Conservation (phyloP, 2,329 filamentous ascomycete genomes). For the Colletotrichum musae region DNA sequence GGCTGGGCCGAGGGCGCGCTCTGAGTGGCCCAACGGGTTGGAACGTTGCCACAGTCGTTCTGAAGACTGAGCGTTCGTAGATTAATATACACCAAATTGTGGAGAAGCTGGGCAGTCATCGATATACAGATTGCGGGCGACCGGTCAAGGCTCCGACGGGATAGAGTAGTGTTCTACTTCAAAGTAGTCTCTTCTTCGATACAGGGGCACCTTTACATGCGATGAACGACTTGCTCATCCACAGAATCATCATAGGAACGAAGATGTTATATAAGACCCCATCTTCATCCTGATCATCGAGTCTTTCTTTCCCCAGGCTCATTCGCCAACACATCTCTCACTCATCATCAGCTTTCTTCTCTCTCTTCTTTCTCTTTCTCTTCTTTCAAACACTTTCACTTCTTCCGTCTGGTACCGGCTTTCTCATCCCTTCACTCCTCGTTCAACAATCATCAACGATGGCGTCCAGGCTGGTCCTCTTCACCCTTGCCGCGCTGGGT, state of each 20-base stretch:
- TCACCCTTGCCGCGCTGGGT: slow-evolving; percentile 37
- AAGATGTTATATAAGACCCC: slow-evolving; percentile 17
- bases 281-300: not conserved
- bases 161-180: not conserved
- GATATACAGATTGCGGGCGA: slow-evolving; percentile 19
- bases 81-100: slow-evolving; percentile 30
- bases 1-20: not conserved
- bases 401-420: slow-evolving; percentile 11
- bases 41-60: too few species aligned
- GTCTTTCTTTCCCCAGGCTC: slow-evolving; percentile 21
- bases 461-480: slow-evolving; percentile 36
- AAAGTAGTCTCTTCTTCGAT: not conserved
- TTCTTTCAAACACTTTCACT: not conserved
- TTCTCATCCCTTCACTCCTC: not conserved
- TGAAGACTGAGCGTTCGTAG: not conserved
- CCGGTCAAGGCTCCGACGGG: not conserved
- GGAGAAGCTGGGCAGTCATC: slow-evolving; percentile 35
- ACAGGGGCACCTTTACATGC: slow-evolving; percentile 6
- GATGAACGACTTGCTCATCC: slow-evolving; percentile 7
- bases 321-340: slow-evolving; percentile 24
- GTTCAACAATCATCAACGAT: slow-evolving; percentile 12
- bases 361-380: not conserved
- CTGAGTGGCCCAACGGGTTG: too few species aligned
- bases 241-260: not conserved
- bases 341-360: not conserved